Conservation (phyloP, 225 moss, liverwort and hornwort species). For the Polytrichum commune region DNA sequence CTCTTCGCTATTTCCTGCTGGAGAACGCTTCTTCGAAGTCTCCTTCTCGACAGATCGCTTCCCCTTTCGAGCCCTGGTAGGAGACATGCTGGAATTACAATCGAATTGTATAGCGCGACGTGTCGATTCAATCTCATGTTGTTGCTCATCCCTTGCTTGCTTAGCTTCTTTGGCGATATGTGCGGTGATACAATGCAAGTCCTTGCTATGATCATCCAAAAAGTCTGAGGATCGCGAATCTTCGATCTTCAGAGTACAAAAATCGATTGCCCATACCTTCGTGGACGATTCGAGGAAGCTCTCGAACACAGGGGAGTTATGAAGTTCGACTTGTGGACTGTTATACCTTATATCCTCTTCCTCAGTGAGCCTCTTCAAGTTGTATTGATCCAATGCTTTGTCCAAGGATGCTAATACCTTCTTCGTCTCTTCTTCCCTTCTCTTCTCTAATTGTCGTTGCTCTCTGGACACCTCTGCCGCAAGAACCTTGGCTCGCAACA, state of each 20-base stretch:
- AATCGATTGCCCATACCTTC: slow-evolving; percentile 13
- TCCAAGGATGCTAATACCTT: slow-evolving; percentile 20
- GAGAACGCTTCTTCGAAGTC: slow-evolving; percentile 6
- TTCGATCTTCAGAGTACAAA: background rate
- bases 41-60: slow-evolving; percentile 2
- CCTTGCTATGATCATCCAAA: slow-evolving; percentile 6
- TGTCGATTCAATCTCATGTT: background rate
- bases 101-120: too few species aligned
- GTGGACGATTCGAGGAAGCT: slow-evolving; percentile 26
- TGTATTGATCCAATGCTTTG: slow-evolving; percentile 23
- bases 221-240: background rate
- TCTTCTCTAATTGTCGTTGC: slow-evolving; percentile 9
- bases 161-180: background rate
- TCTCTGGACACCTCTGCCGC: slow-evolving; percentile 12
- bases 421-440: slow-evolving; percentile 20
- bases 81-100: background rate
- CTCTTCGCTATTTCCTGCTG: slow-evolving; percentile 12
- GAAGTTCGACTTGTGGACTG: slow-evolving; percentile 18
- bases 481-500: slow-evolving; percentile 13
- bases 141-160: background rate
- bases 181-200: slow-evolving; percentile 19
- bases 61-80: background rate
- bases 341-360: slow-evolving; percentile 12
- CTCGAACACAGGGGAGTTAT: slow-evolving; percentile 27
- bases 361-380: slow-evolving; percentile 10